phyloP scores from a whole-genome alignment of 176 grass and related monocot genomes.

The Urochloa ruziziensis region DNA sequence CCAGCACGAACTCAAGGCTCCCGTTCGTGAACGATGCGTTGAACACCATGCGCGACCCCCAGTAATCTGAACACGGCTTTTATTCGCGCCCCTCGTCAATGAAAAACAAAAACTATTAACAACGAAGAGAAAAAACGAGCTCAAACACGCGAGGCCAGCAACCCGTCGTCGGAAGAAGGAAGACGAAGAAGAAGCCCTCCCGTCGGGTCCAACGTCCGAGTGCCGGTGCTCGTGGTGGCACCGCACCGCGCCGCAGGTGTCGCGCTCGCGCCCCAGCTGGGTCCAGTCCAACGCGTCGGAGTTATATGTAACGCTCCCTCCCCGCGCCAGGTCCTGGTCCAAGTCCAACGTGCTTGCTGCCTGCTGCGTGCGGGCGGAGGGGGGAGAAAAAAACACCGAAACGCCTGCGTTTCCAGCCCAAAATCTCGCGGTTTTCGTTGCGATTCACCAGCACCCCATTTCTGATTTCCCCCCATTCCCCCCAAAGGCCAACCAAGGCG shows the following conservation, averaged over 20 bases:
- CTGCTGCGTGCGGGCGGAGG: background rate
- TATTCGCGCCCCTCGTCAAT: background rate
- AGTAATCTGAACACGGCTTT: background rate
- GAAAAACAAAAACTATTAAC: background rate
- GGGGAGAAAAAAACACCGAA: background rate
- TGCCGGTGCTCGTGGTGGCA: background rate
- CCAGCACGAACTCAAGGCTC: background rate
- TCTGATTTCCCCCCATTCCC: no score
- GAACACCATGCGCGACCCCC: background rate
- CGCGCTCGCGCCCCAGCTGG: conserved; percentile 24
- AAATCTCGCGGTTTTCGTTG: background rate
- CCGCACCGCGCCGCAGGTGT: background rate
- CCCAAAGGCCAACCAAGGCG: background rate
- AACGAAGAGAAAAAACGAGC: background rate
- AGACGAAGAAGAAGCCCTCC: background rate
- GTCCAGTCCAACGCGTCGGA: conserved; percentile 33
- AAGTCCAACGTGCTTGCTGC: background rate
- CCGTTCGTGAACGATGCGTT: background rate
- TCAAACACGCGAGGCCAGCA: background rate
- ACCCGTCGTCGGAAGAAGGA: background rate
- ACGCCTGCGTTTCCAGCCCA: background rate
- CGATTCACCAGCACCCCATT: background rate
- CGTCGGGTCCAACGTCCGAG: background rate
- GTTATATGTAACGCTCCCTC: conserved; percentile 29
- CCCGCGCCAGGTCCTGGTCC: background rate